These are phyloP conservation scores for Silene coronaria DNA, from an alignment of 179 eudicot species.

Conservation along the genomic window DNA sequence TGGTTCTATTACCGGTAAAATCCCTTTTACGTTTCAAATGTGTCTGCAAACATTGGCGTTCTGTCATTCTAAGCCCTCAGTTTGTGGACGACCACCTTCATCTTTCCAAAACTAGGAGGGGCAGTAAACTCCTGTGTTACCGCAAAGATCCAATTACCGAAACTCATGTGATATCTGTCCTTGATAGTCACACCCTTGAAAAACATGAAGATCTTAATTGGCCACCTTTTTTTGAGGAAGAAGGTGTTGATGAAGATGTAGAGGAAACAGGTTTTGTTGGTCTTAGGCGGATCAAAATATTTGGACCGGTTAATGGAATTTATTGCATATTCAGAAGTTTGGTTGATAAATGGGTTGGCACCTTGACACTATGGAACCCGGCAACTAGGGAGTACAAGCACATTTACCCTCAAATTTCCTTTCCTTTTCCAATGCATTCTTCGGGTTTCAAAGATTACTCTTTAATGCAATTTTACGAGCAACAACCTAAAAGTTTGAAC, in stretches of 20 bases:
- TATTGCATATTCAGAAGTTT: background rate
- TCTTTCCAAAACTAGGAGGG: too few species aligned
- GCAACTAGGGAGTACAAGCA: background rate
- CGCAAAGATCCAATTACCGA: too few species aligned
- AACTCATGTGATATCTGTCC: too few species aligned
- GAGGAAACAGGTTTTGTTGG: background rate
- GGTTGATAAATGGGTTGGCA: background rate
- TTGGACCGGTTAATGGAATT: background rate
- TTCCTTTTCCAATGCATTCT: background rate
- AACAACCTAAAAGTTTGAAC: background rate
- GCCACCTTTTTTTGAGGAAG: too few species aligned
- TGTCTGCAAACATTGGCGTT: background rate
- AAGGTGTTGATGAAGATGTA: too few species aligned
- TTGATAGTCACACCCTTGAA: too few species aligned
- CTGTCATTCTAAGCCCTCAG: background rate
- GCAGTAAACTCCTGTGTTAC: too few species aligned
- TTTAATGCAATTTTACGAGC: background rate
- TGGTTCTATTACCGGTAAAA: background rate
- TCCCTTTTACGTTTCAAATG: background rate
- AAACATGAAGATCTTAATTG: too few species aligned
- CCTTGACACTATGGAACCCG: background rate
- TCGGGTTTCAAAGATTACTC: background rate
- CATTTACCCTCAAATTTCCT: constrained; percentile 1
- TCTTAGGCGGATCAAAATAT: background rate
- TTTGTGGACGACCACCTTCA: too few species aligned